Percentiles rank a stretch among this genome's conserved stretches.
These are phyloP conservation scores for Silene uniflora DNA, from an alignment of 148 eudicot genomes.

Conservation along the genomic window DNA sequence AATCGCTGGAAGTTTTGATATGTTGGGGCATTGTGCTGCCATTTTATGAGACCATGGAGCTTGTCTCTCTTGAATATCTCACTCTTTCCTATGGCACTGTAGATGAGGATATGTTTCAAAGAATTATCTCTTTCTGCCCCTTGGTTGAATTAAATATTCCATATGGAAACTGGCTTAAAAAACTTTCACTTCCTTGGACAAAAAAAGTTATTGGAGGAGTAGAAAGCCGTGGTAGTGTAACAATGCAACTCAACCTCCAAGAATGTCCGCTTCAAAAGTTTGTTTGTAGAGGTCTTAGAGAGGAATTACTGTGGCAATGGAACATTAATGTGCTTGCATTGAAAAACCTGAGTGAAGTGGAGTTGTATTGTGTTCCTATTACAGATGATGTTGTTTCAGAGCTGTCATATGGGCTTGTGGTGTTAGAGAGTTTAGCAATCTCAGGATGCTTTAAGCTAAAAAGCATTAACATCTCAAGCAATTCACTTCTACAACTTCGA, in stretches of 20 bases:
- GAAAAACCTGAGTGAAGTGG: conserved; percentile 7
- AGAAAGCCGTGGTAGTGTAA: too few relatives aligned
- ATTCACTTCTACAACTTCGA: not conserved
- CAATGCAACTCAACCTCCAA: not conserved
- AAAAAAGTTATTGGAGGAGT: too few relatives aligned
- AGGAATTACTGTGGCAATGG: not conserved
- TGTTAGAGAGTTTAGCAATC: not conserved
- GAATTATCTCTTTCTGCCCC: too few relatives aligned
- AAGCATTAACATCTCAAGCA: conserved; percentile 12
- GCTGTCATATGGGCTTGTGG: not conserved
- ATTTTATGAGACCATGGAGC: too few relatives aligned
- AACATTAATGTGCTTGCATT: not conserved
- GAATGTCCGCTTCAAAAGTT: not conserved
- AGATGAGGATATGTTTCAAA: too few relatives aligned
- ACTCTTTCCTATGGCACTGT: too few relatives aligned
- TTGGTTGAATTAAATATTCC: too few relatives aligned
- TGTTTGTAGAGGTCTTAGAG: not conserved
- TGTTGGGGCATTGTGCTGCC: too few relatives aligned
- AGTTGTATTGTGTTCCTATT: not conserved
- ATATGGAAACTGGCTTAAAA: too few relatives aligned
- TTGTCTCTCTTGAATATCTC: too few relatives aligned
- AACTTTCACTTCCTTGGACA: too few relatives aligned
- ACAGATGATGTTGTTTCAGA: not conserved
- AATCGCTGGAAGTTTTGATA: too few relatives aligned
- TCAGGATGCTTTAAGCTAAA: not conserved